Conservation (phyloP, 495 filamentous ascomycete genomes). For the Lentithecium fluviatile region DNA sequence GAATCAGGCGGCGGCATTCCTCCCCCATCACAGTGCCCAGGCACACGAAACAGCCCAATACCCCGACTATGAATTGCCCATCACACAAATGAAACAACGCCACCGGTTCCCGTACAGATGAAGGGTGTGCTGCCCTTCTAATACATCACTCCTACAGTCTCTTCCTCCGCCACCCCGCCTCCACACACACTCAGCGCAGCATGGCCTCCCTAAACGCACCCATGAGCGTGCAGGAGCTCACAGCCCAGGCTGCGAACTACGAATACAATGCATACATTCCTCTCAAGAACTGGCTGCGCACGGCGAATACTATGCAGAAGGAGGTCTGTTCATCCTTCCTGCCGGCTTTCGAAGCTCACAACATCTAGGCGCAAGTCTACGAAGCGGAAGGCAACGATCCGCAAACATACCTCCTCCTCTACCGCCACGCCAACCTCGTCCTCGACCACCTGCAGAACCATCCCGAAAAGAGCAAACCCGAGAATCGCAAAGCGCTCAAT, state of each 20-base stretch:
- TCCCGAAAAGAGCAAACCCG: slow-evolving; percentile 49
- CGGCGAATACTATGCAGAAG: slow-evolving; percentile 71
- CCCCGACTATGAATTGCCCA: slow-evolving; percentile 5
- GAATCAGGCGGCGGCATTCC: slow-evolving; percentile 11
- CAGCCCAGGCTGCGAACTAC: slow-evolving; percentile 67
- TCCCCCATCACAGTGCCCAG: slow-evolving; percentile 4
- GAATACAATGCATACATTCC: slow-evolving; percentile 73
- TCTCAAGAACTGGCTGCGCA: slow-evolving; percentile 77
- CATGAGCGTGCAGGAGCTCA: slow-evolving; percentile 71
- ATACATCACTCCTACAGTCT: neutral
- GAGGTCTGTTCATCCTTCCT: slow-evolving; percentile 56
- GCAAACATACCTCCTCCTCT: slow-evolving; percentile 81
- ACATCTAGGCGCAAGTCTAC: slow-evolving; percentile 68
- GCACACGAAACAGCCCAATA: slow-evolving; percentile 12
- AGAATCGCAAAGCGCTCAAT: slow-evolving; percentile 50
- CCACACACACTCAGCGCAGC: neutral
- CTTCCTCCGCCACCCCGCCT: neutral
- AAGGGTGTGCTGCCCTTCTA: neutral
- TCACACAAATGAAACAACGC: slow-evolving; percentile 27
- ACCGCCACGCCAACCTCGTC: slow-evolving; percentile 72
- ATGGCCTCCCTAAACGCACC: slow-evolving; percentile 46
- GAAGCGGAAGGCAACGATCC: slow-evolving; percentile 80
- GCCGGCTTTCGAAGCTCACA: slow-evolving; percentile 3
- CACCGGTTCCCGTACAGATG: slow-evolving; percentile 14
- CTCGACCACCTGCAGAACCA: slow-evolving; percentile 45